Conservation (phyloP, 108 stramenopile genomes). For the Skeletonema menzelii region DNA sequence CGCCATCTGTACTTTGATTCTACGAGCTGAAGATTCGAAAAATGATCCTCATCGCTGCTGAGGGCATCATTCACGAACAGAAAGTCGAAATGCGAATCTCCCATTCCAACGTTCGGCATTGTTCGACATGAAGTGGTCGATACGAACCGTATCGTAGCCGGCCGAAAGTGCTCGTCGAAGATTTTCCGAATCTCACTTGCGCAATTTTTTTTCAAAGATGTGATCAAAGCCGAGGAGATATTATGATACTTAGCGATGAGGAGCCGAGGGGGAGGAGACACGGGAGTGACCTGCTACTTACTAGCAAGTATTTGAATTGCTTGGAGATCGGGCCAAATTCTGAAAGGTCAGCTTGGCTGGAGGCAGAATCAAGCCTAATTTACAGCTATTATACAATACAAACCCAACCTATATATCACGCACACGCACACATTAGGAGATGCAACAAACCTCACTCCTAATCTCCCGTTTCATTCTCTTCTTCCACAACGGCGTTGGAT, state of each 20-base stretch:
- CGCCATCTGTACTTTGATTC: not conserved
- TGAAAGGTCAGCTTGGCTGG: no score
- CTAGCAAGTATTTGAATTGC: no score
- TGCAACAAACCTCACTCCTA: constrained; percentile 34
- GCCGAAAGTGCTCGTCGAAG: no score
- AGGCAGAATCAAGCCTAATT: not conserved
- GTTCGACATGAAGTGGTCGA: not conserved
- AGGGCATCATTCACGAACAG: not conserved
- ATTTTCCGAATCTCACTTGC: no score
- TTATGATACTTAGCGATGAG: no score
- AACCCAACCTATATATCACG: not conserved
- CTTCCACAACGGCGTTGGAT: constrained; percentile 7
- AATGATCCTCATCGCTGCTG: not conserved
- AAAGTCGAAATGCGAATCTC: not conserved
- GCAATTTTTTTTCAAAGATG: no score
- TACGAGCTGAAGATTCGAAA: not conserved
- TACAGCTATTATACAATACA: not conserved
- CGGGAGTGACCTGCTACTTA: no score
- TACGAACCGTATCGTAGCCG: no score
- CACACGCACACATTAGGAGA: not conserved
- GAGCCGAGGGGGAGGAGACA: no score
- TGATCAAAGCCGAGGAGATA: no score
- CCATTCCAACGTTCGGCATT: not conserved
- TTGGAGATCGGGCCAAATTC: no score
- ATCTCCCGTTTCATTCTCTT: constrained; percentile 8